A percentile compares a stretch with the other conserved stretches of the same genome.
Evolutionary conservation across 495 filamentous ascomycete species (phyloP).

Genomic region (Neurospora sp.): DNA sequence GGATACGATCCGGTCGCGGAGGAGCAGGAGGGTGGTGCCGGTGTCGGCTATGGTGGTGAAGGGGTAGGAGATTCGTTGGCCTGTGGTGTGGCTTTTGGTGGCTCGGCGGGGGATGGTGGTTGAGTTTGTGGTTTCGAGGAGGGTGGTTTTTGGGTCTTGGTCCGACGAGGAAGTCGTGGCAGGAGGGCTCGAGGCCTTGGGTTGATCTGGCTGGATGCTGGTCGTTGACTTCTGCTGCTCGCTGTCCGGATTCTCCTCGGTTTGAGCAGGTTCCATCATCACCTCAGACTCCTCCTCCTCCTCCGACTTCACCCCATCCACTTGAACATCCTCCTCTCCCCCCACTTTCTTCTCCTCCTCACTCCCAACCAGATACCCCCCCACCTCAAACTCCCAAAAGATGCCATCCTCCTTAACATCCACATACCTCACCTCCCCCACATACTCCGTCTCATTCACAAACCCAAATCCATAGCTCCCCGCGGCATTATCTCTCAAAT

Average conservation of each 20-base stretch:
- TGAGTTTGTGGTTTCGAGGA: neutral
- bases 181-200: neutral
- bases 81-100: neutral
- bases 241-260: neutral
- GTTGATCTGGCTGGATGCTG: neutral
- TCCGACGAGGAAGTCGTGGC: conserved; percentile 8
- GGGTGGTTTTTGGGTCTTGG: conserved; percentile 38
- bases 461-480: conserved; percentile 63
- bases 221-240: neutral
- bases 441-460: conserved; percentile 50
- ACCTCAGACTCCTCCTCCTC: neutral
- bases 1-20: conserved; percentile 41
- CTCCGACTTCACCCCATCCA: neutral
- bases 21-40: conserved; percentile 56
- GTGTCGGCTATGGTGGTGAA: conserved; percentile 50
- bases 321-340: neutral
- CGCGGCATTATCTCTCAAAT: conserved; percentile 44
- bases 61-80: conserved; percentile 9
- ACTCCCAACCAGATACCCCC: neutral
- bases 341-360: neutral
- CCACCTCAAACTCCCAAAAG: conserved; percentile 16
- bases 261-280: neutral
- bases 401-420: conserved; percentile 16
- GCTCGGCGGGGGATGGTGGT: accelerated
- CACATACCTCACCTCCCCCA: conserved; percentile 33